Base-by-base conservation (phyloP, 2,329 filamentous ascomycete genomes). In the Talaromyces sp. region DNA sequence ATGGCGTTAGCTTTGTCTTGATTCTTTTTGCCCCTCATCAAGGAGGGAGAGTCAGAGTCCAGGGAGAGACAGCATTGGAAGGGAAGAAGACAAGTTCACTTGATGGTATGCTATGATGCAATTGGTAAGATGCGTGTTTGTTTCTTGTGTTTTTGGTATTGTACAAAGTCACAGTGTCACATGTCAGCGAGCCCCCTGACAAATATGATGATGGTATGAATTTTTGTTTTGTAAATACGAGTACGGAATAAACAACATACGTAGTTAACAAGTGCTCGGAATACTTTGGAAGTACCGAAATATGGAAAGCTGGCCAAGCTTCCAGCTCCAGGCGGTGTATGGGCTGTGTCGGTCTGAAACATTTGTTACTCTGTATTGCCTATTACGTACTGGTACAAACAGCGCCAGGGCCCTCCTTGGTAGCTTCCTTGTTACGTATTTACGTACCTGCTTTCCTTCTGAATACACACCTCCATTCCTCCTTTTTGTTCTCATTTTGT, bases 291-390 rank as follows among this genome's bases (percentile, higher is more conserved):
- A 59, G 22, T 45, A 39, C 56, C 15, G 52, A 22, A 39, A 56
- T 37, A 39, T 33, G 10, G 10, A 22, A 19, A 39, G 33, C n/a
- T 54, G 17, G 31, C 50, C 50, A 54, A 35, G 50, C 56, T 43
- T 59, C 35, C 27, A 31, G 27, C 27, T 31, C 56, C 37, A 31
- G 56, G 33, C 54, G 33, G 37, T 59, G 37, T 45, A 33, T 11
- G 56, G 56, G 56, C 56, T 59, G 37, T 45, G 56, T 45, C 8
- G 56, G 45, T 59, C 56, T 59, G 56, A 59, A 59, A 59, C 56
- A 59, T 59, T 27, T 10, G 25, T 31, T 43, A 59, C 39, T 2
- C 17, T 56, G 19, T 15, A 39, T 39, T 56, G 22, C 52, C 52
- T 13, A 19, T 54, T 33, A 31, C 31, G 50, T 54, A 54, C n/a